Conservation (phyloP, 2,329 filamentous ascomycete species). For the Hypoxylon sp. region DNA sequence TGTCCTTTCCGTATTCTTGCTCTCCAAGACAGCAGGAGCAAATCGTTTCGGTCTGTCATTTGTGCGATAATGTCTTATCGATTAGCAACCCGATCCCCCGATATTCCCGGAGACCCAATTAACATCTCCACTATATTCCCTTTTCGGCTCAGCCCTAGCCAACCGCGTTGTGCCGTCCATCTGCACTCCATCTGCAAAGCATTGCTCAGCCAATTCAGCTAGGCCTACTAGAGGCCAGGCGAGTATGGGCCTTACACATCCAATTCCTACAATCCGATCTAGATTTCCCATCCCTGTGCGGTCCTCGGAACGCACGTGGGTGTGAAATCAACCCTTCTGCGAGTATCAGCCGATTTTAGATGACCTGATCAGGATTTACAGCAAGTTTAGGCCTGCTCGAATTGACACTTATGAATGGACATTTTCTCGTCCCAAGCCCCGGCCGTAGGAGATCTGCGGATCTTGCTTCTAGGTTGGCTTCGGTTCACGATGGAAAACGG, state of each 20-base stretch:
- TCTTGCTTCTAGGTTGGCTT: constrained; percentile 27
- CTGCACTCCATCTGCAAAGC: constrained; percentile 7
- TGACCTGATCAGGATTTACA: constrained; percentile 22
- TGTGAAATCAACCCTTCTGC: constrained; percentile 22
- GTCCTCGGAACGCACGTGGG: constrained; percentile 22
- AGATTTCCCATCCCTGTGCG: constrained; percentile 27
- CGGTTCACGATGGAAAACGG: constrained; percentile 9
- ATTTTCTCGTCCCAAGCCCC: constrained; percentile 24
- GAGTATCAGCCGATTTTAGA: constrained; percentile 38
- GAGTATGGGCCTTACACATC: constrained; percentile 15
- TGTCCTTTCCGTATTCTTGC: not conserved
- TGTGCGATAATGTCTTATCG: constrained; percentile 29
- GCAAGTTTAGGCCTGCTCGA: constrained; percentile 4
- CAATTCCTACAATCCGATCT: constrained; percentile 35
- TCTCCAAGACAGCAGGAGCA: not conserved
- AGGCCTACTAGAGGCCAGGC: not conserved
- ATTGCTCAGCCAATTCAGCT: constrained; percentile 3
- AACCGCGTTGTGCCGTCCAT: constrained; percentile 10
- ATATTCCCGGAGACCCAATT: not conserved
- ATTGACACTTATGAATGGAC: constrained; percentile 37
- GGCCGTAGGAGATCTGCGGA: constrained; percentile 42
- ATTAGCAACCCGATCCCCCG: constrained; percentile 14
- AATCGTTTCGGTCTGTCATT: constrained; percentile 6
- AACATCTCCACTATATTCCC: not conserved
- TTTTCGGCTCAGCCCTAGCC: constrained; percentile 9